Evolutionary conservation across 768 basidiomycete genomes (phyloP).

Genomic region (Psilocybe sp.): DNA sequence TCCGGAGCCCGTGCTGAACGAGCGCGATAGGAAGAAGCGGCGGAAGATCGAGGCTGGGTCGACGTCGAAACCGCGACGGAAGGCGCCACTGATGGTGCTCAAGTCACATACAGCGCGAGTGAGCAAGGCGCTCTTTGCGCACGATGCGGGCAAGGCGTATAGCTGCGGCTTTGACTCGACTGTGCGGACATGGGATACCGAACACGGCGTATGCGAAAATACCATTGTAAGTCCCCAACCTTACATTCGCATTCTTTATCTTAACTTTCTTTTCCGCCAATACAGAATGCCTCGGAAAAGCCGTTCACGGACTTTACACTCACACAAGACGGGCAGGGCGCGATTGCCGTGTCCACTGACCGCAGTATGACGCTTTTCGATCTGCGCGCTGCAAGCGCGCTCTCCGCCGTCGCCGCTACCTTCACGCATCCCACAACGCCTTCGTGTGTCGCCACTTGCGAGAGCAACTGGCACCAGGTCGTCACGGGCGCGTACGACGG

Average conservation of each 20-base stretch:
- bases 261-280: not conserved
- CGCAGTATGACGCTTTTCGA: constrained; percentile 73
- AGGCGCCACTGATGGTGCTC: constrained; percentile 70
- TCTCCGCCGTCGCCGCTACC: constrained; percentile 30
- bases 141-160: constrained; percentile 40
- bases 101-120: constrained; percentile 84
- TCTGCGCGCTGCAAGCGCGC: constrained; percentile 40
- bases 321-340: constrained; percentile 38
- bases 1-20: constrained; percentile 31
- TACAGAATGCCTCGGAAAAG: constrained; percentile 65
- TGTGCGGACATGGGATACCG: constrained; percentile 84
- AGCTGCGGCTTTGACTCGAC: constrained; percentile 92
- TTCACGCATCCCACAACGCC: constrained; percentile 67
- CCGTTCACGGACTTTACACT: constrained; percentile 68
- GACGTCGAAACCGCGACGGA: constrained; percentile 41
- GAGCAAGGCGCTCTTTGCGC: constrained; percentile 58
- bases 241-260: not conserved
- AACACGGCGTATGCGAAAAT: constrained; percentile 64
- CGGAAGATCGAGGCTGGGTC: constrained; percentile 45
- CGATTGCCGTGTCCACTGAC: constrained; percentile 70
- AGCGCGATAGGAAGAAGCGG: constrained; percentile 57
- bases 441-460: constrained; percentile 46
- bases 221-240: constrained; percentile 56
- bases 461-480: constrained; percentile 44
- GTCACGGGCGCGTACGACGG: constrained; percentile 80